Evolutionary conservation across 2,329 filamentous ascomycete genomes (phyloP).

Genomic region (Passalora sequoiae): DNA sequence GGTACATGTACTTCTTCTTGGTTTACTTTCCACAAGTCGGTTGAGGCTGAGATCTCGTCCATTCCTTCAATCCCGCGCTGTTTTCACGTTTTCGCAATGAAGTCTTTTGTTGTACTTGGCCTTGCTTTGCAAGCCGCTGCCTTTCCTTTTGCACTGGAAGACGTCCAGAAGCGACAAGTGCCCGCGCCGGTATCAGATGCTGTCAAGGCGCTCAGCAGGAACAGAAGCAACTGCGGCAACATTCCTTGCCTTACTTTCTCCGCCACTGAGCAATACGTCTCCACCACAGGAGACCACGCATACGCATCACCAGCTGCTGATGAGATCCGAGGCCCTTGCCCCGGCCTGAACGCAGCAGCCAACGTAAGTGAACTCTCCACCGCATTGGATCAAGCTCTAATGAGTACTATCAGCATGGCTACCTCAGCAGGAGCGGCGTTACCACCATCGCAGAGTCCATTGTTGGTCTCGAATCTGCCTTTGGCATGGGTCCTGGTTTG

Average conservation of each 20-base stretch:
- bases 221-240: slow-evolving; percentile 13
- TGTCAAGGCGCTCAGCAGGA: slow-evolving; percentile 7
- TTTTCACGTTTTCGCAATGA: not conserved
- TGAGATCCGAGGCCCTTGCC: slow-evolving; percentile 15
- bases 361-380: slow-evolving; percentile 13
- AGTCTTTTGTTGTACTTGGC: slow-evolving; percentile 1
- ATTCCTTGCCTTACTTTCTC: slow-evolving; percentile 13
- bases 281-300: slow-evolving; percentile 11
- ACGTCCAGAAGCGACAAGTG: slow-evolving; percentile 5
- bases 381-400: slow-evolving; percentile 24
- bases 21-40: not conserved
- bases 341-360: not conserved
- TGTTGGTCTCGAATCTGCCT: slow-evolving; percentile 6
- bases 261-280: slow-evolving; percentile 12
- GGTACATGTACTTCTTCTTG: not conserved
- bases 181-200: slow-evolving; percentile 2
- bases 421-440: slow-evolving; percentile 1
- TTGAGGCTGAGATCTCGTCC: not conserved
- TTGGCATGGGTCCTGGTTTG: slow-evolving; percentile 6
- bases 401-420: not conserved
- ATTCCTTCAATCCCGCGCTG: not conserved
- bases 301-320: slow-evolving; percentile 7
- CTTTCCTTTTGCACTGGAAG: slow-evolving; percentile 6
- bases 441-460: slow-evolving; percentile 6
- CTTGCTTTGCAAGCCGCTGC: slow-evolving; percentile 1